Evolutionary conservation across 2,329 filamentous ascomycete genomes (phyloP).

Genomic region (Xylaria sp.): DNA sequence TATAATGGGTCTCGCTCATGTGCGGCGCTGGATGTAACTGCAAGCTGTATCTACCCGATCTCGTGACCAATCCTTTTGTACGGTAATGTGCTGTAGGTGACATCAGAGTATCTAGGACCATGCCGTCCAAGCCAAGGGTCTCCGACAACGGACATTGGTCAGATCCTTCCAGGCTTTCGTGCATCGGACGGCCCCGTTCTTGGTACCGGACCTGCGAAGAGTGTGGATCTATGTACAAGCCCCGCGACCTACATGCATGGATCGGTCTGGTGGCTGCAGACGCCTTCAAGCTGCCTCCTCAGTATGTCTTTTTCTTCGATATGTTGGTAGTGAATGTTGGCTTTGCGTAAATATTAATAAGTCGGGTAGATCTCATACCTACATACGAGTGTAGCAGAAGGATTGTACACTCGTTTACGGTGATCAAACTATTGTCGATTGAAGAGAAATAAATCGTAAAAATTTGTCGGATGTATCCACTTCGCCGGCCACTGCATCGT

Average conservation of each 20-base stretch:
- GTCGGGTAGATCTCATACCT: too few species aligned
- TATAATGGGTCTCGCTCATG: not conserved
- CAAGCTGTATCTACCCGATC: constrained; percentile 12
- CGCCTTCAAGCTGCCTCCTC: not conserved
- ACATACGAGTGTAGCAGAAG: too few species aligned
- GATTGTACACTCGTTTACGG: too few species aligned
- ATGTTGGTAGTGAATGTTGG: too few species aligned
- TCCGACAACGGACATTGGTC: constrained; percentile 28
- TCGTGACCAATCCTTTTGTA: constrained; percentile 28
- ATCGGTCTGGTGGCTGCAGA: not conserved
- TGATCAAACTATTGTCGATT: too few species aligned
- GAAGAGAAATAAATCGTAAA: too few species aligned
- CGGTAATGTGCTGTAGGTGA: not conserved
- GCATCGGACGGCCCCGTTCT: constrained; percentile 1
- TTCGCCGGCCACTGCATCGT: not conserved
- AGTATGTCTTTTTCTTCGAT: too few species aligned
- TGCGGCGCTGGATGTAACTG: constrained; percentile 1
- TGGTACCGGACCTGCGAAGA: not conserved
- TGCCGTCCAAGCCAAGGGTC: not conserved
- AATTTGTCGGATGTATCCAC: constrained; percentile 19
- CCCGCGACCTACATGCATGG: not conserved
- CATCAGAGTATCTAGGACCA: not conserved
- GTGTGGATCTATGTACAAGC: not conserved
- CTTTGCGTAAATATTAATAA: too few species aligned
- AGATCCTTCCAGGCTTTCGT: constrained; percentile 2